Evolutionary conservation across 2,329 filamentous ascomycete genomes (phyloP).

Genomic region (Trichoderma breve): DNA sequence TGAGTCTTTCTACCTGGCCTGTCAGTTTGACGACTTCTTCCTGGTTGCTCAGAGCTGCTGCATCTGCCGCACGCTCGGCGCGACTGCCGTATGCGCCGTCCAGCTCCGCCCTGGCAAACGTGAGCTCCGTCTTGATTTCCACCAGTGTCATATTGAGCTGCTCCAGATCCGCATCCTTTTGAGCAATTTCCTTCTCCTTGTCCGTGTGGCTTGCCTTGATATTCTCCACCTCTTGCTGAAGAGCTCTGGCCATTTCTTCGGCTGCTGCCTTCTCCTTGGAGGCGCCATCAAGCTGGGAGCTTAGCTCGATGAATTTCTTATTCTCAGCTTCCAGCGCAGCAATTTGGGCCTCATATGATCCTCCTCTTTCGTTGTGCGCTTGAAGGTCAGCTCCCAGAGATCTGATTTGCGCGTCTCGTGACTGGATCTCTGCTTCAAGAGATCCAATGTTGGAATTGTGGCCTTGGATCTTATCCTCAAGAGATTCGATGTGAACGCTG

Average conservation of each 20-base stretch:
- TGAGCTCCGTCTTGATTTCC: slow-evolving; percentile 61
- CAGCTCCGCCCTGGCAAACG: slow-evolving; percentile 59
- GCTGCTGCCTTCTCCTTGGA: slow-evolving; percentile 28
- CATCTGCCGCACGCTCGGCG: slow-evolving; percentile 57
- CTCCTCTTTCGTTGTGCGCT: slow-evolving; percentile 39
- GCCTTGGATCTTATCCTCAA: slow-evolving; percentile 41
- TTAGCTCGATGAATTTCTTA: slow-evolving; percentile 32
- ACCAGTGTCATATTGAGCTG: slow-evolving; percentile 51
- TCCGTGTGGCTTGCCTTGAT: slow-evolving; percentile 22
- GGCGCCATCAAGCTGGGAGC: slow-evolving; percentile 34
- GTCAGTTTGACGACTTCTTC: slow-evolving; percentile 47
- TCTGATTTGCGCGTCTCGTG: slow-evolving; percentile 40
- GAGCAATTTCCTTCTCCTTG: slow-evolving; percentile 45
- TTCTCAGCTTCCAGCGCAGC: slow-evolving; percentile 12
- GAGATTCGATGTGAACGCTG: slow-evolving; percentile 39
- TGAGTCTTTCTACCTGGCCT: slow-evolving; percentile 49
- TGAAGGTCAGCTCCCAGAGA: slow-evolving; percentile 39
- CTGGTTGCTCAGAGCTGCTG: slow-evolving; percentile 52
- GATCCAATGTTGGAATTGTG: slow-evolving; percentile 43
- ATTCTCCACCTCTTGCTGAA: slow-evolving; percentile 29
- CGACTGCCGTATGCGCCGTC: slow-evolving; percentile 61
- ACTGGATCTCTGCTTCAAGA: slow-evolving; percentile 40
- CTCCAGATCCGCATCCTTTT: slow-evolving; percentile 52
- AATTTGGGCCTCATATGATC: slow-evolving; percentile 38
- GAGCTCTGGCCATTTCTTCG: slow-evolving; percentile 29